Evolutionary conservation across 108 stramenopile genomes (phyloP), one percentile per base, ranked within the genome.

Genomic region (Conticribra weissflogii): DNA sequence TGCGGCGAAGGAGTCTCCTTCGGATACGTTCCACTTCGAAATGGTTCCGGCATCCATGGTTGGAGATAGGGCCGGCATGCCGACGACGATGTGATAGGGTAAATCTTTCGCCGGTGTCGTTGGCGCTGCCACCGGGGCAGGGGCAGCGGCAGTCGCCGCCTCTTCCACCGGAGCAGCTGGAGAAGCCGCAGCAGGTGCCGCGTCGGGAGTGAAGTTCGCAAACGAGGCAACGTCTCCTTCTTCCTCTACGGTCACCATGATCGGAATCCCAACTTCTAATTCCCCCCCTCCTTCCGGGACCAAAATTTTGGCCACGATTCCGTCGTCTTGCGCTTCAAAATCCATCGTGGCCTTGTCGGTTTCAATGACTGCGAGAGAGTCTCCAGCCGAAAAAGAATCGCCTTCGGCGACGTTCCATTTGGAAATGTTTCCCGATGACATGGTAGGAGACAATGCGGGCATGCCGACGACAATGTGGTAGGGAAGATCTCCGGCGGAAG

Each of bases 401-500:
- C 93, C 89, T 41, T 70, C 76, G 25, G 68, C 41, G 8, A 85
- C 74, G 50, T 81, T 85, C 90, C 93, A 94, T 56, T 62, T 66
- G 41, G 89, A 76, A 50, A 94, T 87, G 53, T 82, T 86, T 3
- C 93, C 93, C 2, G 65, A 32, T 22, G 61, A 59, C 84, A 85
- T 94, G 24, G 90, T 91, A 47, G 98, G 98, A 60, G 94, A 96
- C 31, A 99, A 85, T 30, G 97, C 96, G 27, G 98, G 98, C 94
- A 99, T 96, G 8, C 82, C 81, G 3, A 92, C 81, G 7, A 82
- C 74, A 15, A 68, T 66, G 70, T 85, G 84, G 54, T 80, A 76
- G 61, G 79, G 79, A 0, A 81, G 62, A 17, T 79, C 73, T 25
- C 23, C 34, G 29, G 49, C 1, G 14, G 72, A 53, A 14, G 72